Base-by-base conservation (phyloP, 2,329 filamentous ascomycete genomes). In the Neophaeococcomyces aloes region DNA sequence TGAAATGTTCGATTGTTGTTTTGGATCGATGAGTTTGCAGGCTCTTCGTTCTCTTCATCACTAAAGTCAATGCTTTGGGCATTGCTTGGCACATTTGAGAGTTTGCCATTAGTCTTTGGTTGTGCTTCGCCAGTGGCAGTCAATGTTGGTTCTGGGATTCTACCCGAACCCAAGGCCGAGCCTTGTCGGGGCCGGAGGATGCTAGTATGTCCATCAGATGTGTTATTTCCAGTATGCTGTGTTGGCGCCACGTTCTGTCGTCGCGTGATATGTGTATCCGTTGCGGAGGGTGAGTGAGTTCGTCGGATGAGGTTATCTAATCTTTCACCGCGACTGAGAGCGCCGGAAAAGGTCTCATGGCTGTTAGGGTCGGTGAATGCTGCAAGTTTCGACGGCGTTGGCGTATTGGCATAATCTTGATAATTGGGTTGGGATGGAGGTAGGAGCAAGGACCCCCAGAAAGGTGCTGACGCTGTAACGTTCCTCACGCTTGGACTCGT, bases 11-110 rank as follows among this genome's bases (percentile, higher is more conserved):
- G 21, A 14, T n/a, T 13, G 7, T 15, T 10, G 19, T 7, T 23
- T n/a, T 13, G 23, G 18, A 10, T 15, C 5, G 30, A 27, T 19
- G 7, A 3, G 17, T 10, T 19, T 14, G 31, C 17, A 17, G 39
- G 39, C 10, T 6, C 31, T 13, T 23, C 14, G 23, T 42, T 42
- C 39, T 42, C 39, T 35, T 35, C 30, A 15, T 42, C 39, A 29
- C 39, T 42, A 23, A 34, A 33, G n/a, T 42, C 30, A 19, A 35
- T 42, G n/a, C 4, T n/a, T 15, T 35, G 7, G 2, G 29, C 39
- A 27, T 29, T 27, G 14, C 7, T 7, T 13, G 29, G 3, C 10
- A 10, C 5, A 10, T 27, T 27, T 27, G 23, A 10, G 5, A 10
- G 23, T 10, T 10, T 5, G 10, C 5, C 23, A 10, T 4, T 39